phyloP scores from a whole-genome alignment of 2,329 filamentous ascomycete species.

The Epichloe coenophiala region DNA sequence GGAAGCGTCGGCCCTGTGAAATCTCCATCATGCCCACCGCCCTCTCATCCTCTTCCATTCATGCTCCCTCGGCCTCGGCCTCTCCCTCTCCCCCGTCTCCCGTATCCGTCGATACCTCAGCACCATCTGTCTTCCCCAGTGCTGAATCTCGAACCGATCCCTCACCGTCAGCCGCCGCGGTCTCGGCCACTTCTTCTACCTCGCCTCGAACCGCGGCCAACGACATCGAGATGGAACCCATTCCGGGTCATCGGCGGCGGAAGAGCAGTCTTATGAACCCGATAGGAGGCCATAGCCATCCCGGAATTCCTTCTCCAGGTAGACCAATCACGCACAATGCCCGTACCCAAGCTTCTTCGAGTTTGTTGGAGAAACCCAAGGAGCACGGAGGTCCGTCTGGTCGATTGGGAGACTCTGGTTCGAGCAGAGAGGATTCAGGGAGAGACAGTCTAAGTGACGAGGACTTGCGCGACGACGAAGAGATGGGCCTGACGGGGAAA shows the following conservation, averaged over 20 bases:
- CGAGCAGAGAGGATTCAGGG: constrained; percentile 19
- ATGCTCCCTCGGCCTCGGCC: neutral
- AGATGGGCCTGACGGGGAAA: constrained; percentile 68
- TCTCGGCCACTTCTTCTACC: constrained; percentile 6
- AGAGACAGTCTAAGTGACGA: constrained; percentile 54
- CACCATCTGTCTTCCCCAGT: neutral
- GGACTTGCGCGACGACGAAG: constrained; percentile 72
- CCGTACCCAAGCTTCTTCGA: constrained; percentile 6
- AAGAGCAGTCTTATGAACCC: constrained; percentile 40
- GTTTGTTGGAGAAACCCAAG: constrained; percentile 27
- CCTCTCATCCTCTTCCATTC: neutral
- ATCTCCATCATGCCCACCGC: constrained; percentile 7
- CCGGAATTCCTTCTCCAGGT: constrained; percentile 10
- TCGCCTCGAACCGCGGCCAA: constrained; percentile 13
- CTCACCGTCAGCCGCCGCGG: constrained; percentile 1
- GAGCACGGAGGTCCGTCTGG: constrained; percentile 18
- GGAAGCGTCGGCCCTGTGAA: constrained; percentile 2
- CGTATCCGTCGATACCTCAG: neutral
- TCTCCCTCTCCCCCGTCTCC: neutral
- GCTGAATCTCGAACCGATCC: constrained; percentile 1
- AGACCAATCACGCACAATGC: constrained; percentile 4
- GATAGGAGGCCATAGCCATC: constrained; percentile 11
- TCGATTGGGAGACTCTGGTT: constrained; percentile 1
- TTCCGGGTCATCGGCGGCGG: constrained; percentile 40
- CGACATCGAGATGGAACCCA: constrained; percentile 43